These are phyloP conservation scores for Fusarium buxicola DNA, from an alignment of 2,329 filamentous ascomycete species.

Conservation along the genomic window DNA sequence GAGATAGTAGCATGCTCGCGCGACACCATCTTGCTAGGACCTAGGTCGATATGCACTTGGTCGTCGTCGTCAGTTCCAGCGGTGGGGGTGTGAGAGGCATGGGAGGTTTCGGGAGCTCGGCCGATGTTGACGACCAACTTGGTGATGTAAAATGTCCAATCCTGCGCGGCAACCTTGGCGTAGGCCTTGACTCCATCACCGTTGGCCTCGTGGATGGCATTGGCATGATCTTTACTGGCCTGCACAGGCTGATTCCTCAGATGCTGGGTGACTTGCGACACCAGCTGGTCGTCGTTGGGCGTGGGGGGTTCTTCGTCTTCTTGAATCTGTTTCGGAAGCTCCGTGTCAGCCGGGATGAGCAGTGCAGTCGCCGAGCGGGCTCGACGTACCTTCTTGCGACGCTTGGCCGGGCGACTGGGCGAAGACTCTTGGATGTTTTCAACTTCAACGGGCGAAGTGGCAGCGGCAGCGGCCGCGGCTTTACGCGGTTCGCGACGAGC, in stretches of 20 bases:
- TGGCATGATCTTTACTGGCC: slow-evolving; percentile 71
- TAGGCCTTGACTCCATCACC: slow-evolving; percentile 77
- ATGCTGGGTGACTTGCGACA: slow-evolving; percentile 66
- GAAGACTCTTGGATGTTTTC: slow-evolving; percentile 62
- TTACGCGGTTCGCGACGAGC: slow-evolving; percentile 55
- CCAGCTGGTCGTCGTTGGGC: slow-evolving; percentile 66
- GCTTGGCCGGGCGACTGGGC: slow-evolving; percentile 71
- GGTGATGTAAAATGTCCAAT: slow-evolving; percentile 88
- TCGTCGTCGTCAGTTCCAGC: slow-evolving; percentile 60
- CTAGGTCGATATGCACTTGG: slow-evolving; percentile 86
- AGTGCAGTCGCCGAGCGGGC: neutral
- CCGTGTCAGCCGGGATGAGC: slow-evolving; percentile 28
- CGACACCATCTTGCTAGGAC: slow-evolving; percentile 84
- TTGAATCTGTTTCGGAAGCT: slow-evolving; percentile 48
- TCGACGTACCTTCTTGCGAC: slow-evolving; percentile 68
- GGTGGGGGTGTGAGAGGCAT: slow-evolving; percentile 54
- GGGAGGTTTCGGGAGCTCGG: slow-evolving; percentile 67
- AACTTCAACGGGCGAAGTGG: slow-evolving; percentile 51
- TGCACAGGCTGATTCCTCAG: slow-evolving; percentile 64
- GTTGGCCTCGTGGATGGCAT: slow-evolving; percentile 71
- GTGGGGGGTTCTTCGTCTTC: slow-evolving; percentile 54
- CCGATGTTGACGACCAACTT: slow-evolving; percentile 82
- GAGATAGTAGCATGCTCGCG: slow-evolving; percentile 80
- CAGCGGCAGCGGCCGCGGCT: slow-evolving; percentile 51
- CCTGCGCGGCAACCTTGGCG: slow-evolving; percentile 82